These are phyloP conservation scores for Adansonia rubrostipa DNA, from an alignment of 441 rosid genomes.

Conservation along the genomic window DNA sequence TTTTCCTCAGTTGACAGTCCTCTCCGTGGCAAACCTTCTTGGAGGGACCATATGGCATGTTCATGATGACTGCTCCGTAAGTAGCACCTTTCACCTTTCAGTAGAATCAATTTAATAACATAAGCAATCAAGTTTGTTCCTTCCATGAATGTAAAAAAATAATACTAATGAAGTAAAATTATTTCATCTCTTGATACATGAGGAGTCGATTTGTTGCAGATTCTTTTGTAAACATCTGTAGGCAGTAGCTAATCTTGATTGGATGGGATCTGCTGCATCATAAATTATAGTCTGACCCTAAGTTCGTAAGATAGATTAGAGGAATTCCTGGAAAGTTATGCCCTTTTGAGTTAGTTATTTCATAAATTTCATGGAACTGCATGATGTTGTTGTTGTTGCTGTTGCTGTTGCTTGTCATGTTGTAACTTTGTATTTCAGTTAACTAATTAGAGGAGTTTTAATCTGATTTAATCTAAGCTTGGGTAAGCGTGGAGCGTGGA, in stretches of 20 bases:
- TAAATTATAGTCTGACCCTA: not conserved
- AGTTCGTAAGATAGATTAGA: not conserved
- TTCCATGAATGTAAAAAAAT: conserved; percentile 12
- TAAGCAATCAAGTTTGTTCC: conserved; percentile 16
- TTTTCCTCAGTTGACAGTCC: conserved; percentile 84
- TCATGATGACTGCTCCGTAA: conserved; percentile 88
- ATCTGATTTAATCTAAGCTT: not conserved
- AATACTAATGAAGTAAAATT: not conserved
- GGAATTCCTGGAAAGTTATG: conserved; percentile 5
- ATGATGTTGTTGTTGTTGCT: not conserved
- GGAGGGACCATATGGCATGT: conserved; percentile 98
- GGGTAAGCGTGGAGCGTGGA: conserved; percentile 14
- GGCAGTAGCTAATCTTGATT: not conserved
- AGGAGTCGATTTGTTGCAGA: conserved; percentile 5
- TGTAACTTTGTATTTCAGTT: not conserved
- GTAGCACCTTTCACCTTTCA: conserved; percentile 60
- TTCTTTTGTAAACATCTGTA: not conserved
- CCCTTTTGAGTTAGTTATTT: not conserved
- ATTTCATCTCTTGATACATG: conserved; percentile 19
- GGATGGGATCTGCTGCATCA: not conserved
- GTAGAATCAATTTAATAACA: conserved; percentile 11
- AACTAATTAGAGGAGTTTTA: not conserved
- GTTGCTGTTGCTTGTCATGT: not conserved
- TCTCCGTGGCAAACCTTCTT: conserved; percentile 92
- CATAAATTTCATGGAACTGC: not conserved